phyloP scores from a whole-genome alignment of 805 yeast genomes.

The Yarrowia hollandica region DNA sequence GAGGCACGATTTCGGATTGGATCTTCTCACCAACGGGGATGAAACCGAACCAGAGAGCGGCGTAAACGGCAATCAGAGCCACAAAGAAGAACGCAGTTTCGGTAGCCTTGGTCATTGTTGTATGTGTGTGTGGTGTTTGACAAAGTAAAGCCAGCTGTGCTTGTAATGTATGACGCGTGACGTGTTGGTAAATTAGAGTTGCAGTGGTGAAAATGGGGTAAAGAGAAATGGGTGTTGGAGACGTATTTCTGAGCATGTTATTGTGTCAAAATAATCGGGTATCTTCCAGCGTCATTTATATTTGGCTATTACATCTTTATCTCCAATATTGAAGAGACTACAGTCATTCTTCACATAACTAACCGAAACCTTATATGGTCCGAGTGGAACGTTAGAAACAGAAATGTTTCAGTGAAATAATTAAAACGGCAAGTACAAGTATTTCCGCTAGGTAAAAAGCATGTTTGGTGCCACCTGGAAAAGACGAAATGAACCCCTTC shows the following conservation, averaged over 20 bases:
- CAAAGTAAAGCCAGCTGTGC: neutral
- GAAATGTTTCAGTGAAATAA: too few relatives aligned
- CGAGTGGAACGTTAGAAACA: too few relatives aligned
- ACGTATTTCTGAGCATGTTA: neutral
- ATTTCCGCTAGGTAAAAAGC: too few relatives aligned
- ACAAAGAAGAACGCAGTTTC: slow-evolving; percentile 54
- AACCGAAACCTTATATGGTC: neutral
- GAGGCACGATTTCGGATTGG: slow-evolving; percentile 59
- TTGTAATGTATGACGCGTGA: slow-evolving; percentile 13
- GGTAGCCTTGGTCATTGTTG: slow-evolving; percentile 65
- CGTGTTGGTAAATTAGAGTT: slow-evolving; percentile 10
- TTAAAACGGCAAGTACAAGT: too few relatives aligned
- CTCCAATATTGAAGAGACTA: too few relatives aligned
- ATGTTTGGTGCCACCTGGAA: too few relatives aligned
- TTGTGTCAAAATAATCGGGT: too few relatives aligned
- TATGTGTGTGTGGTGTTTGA: neutral
- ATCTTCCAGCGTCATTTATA: too few relatives aligned
- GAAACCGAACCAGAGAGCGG: slow-evolving; percentile 52
- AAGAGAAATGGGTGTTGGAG: too few relatives aligned
- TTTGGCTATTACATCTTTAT: too few relatives aligned
- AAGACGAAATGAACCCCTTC: too few relatives aligned
- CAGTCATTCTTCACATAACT: neutral
- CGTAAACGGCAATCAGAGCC: slow-evolving; percentile 53
- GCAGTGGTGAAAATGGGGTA: neutral
- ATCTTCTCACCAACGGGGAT: slow-evolving; percentile 55